These are phyloP conservation scores for Sporormia fimetaria DNA, from an alignment of 495 filamentous ascomycete species.

Conservation along the genomic window DNA sequence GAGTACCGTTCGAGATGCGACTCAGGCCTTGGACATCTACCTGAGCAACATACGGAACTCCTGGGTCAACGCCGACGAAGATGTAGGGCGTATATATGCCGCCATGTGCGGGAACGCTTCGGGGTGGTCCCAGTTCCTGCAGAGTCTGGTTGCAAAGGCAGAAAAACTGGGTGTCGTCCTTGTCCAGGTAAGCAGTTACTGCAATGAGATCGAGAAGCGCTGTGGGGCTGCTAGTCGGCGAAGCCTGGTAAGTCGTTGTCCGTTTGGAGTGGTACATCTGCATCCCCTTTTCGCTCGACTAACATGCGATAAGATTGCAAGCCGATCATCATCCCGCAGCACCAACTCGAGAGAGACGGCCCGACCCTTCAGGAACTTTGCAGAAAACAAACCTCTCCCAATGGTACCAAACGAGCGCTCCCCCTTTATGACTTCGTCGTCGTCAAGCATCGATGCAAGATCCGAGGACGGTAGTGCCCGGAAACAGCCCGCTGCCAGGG, in stretches of 20 bases:
- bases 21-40: constrained; percentile 65
- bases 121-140: constrained; percentile 31
- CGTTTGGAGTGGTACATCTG: not conserved
- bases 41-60: constrained; percentile 50
- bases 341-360: constrained; percentile 20
- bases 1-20: constrained; percentile 62
- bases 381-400: constrained; percentile 23
- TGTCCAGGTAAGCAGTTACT: constrained; percentile 29
- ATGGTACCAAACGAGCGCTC: constrained; percentile 21
- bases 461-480: not conserved
- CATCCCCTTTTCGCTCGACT: constrained; percentile 11
- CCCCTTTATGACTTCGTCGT: constrained; percentile 6
- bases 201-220: constrained; percentile 33
- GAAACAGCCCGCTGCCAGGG: constrained; percentile 5
- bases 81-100: constrained; percentile 25
- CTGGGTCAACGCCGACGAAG: constrained; percentile 31
- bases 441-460: constrained; percentile 2
- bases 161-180: constrained; percentile 29
- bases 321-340: constrained; percentile 23
- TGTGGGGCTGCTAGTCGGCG: constrained; percentile 33
- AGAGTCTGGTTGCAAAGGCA: constrained; percentile 29
- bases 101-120: constrained; percentile 34
- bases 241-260: constrained; percentile 23
- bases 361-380: constrained; percentile 13
- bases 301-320: constrained; percentile 20